Base-by-base conservation (phyloP, 1,139 yeast genomes). In the Pichia sp. region DNA sequence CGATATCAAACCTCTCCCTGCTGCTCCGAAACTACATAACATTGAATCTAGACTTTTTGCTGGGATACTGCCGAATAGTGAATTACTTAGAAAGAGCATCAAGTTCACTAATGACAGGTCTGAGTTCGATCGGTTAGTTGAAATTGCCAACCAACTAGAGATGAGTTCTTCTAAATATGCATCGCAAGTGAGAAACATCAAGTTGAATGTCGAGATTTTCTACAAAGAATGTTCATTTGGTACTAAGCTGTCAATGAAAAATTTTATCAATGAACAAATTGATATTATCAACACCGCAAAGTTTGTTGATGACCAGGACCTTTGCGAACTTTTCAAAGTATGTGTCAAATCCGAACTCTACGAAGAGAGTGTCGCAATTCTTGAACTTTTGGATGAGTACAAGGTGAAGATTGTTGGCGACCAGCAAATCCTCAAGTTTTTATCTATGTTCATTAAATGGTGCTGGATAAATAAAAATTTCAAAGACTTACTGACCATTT, bases 11-110 rank as follows among this genome's bases (percentile, higher is more conserved):
- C 55, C 56, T 16, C 21, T 49, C n/a, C 26, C 48, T 8, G 53
- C 46, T 12, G 36, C 46, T 22, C 63, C 64, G 1, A 54, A 53
- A 10, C 39, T 60, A 30, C 52, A 49, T 22, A 49, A 57, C 25
- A 58, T 63, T 25, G 61, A 61, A 45, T 52, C 60, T 3, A 57
- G 63, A 44, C 42, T 63, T 22, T 47, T 50, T 13, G 46, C 50
- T 28, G 66, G 67, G 8, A 59, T 64, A 10, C 46, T 56, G 36
- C 67, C 67, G 1, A 55, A 54, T 36, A 49, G 41, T n/a, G 56
- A 57, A 23, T 40, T 55, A 3, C 26, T 64, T 34, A 44, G 58
- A 3, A 55, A 58, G 19, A 59, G 64, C 19, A 48, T 63, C 34
- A 54, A 45, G 9, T 25, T 53, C 10, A 39, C 59, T 1, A 41